phyloP scores from a whole-genome alignment of 257 asterid genomes.

The Orobanche coerulescens region DNA sequence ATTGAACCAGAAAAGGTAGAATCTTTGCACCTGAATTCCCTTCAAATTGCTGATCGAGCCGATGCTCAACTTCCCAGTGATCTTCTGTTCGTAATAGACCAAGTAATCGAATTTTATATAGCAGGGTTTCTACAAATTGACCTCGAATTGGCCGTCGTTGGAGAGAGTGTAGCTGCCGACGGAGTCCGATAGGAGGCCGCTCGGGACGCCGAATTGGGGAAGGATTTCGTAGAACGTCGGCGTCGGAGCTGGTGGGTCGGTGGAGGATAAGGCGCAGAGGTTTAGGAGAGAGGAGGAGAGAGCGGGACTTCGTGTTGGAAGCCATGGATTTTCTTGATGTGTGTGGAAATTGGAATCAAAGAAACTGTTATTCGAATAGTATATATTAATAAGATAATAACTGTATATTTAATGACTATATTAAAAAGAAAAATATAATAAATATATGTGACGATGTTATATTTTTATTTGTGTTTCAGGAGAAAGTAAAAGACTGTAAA shows the following conservation, averaged over 20 bases:
- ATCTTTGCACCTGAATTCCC: constrained; percentile 73
- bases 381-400: too few species aligned
- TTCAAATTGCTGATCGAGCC: constrained; percentile 62
- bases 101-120: constrained; percentile 72
- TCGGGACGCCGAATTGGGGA: constrained; percentile 60
- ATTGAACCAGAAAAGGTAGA: constrained; percentile 77
- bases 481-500: too few species aligned
- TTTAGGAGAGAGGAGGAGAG: constrained; percentile 17
- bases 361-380: too few species aligned
- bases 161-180: constrained; percentile 58
- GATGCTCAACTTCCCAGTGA: constrained; percentile 57
- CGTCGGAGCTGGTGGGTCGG: too few species aligned
- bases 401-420: too few species aligned
- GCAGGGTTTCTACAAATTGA: constrained; percentile 50
- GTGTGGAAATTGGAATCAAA: too few species aligned
- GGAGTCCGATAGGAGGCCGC: constrained; percentile 78
- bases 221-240: constrained; percentile 64
- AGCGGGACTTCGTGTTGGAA: constrained; percentile 18
- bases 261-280: constrained; percentile 18
- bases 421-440: too few species aligned
- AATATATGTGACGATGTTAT: too few species aligned
- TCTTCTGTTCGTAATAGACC: constrained; percentile 66
- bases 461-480: too few species aligned
- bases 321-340: constrained; percentile 27
- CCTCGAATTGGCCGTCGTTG: constrained; percentile 71